phyloP scores from a whole-genome alignment of 306 rosid species.

The Canavalia gladiata region DNA sequence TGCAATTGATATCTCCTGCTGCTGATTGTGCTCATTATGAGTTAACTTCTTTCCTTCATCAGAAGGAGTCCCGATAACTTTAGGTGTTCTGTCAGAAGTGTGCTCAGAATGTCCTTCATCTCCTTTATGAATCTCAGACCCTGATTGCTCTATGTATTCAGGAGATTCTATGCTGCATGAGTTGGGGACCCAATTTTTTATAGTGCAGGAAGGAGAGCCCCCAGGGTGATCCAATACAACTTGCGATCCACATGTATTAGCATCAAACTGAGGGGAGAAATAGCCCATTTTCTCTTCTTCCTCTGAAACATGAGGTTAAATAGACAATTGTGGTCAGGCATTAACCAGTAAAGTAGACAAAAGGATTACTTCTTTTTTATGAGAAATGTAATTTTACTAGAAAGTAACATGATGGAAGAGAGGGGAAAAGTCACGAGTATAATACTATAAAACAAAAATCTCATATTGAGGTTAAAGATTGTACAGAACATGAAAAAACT shows the following conservation, averaged over 20 bases:
- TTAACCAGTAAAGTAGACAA: conserved; percentile 33
- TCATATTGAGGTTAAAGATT: not conserved
- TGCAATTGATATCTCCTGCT: conserved; percentile 54
- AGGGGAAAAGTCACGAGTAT: conserved; percentile 1
- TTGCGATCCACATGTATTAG: conserved; percentile 49
- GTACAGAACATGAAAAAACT: not conserved
- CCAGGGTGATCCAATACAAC: conserved; percentile 38
- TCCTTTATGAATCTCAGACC: conserved; percentile 39
- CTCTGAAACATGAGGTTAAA: conserved; percentile 58
- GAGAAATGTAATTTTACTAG: conserved; percentile 23
- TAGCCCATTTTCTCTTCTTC: conserved; percentile 47
- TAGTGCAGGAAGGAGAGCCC: conserved; percentile 42
- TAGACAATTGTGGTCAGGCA: conserved; percentile 21
- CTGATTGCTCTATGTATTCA: conserved; percentile 41
- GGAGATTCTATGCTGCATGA: conserved; percentile 35
- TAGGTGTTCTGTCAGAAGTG: conserved; percentile 46
- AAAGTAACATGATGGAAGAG: not conserved
- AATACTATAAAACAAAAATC: not conserved
- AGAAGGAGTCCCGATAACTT: conserved; percentile 47
- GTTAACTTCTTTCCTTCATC: conserved; percentile 44
- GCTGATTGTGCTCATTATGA: conserved; percentile 46
- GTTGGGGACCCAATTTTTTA: conserved; percentile 34
- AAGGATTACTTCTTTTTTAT: conserved; percentile 21
- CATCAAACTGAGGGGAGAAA: conserved; percentile 75
- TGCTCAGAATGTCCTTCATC: conserved; percentile 10